phyloP scores from a whole-genome alignment of 768 basidiomycete species.

The Termitomyces bulborhizus region DNA sequence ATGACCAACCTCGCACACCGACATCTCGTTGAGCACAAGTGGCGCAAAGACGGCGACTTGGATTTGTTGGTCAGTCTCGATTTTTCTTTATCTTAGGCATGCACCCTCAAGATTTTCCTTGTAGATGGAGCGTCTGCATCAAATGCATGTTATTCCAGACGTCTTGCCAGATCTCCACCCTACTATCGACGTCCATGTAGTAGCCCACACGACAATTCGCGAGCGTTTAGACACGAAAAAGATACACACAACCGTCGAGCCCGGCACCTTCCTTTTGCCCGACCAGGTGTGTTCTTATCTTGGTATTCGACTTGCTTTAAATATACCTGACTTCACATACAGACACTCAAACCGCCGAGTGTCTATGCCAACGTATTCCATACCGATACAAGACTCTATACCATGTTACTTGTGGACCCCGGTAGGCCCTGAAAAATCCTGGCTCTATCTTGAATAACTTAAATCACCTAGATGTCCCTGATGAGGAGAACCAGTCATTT shows the following conservation, averaged over 20 bases:
- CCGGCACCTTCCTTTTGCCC: conserved; percentile 63
- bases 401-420: conserved; percentile 83
- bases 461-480: conserved; percentile 65
- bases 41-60: conserved; percentile 79
- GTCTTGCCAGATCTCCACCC: conserved; percentile 68
- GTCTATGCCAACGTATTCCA: conserved; percentile 79
- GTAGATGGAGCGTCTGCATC: conserved; percentile 89
- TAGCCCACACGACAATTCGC: conserved; percentile 28
- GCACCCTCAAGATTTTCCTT: background rate
- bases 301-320: background rate
- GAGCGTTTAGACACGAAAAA: conserved; percentile 27
- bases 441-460: conserved; percentile 2
- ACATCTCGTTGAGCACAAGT: conserved; percentile 77
- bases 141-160: conserved; percentile 91
- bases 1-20: conserved; percentile 66
- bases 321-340: conserved; percentile 18
- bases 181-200: conserved; percentile 66
- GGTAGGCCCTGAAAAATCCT: conserved; percentile 36
- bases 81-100: background rate
- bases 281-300: conserved; percentile 47
- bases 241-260: conserved; percentile 46
- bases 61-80: conserved; percentile 66
- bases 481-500: conserved; percentile 57
- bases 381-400: conserved; percentile 74
- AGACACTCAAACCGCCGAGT: conserved; percentile 63